phyloP scores from a whole-genome alignment of 768 basidiomycete genomes.

The Sporobolomyces phaffii region DNA sequence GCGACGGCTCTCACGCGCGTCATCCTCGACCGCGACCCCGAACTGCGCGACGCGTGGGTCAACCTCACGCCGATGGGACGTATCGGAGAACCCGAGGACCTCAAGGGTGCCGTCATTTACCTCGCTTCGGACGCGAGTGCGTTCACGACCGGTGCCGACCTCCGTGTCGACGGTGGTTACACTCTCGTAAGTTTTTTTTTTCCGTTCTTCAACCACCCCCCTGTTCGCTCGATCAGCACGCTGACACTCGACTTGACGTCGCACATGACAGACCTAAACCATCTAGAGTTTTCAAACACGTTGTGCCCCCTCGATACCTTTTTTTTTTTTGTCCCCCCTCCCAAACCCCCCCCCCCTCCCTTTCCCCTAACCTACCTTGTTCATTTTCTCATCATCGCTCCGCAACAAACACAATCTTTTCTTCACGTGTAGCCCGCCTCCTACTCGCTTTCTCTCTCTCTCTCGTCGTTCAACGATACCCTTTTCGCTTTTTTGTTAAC shows the following conservation, averaged over 20 bases:
- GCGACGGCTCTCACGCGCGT: slow-evolving; percentile 62
- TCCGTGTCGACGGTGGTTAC: slow-evolving; percentile 86
- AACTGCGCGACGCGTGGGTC: slow-evolving; percentile 75
- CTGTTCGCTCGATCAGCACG: background rate
- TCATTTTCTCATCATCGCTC: too few species aligned
- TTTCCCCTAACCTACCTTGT: too few species aligned
- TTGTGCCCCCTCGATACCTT: too few species aligned
- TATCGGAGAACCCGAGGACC: slow-evolving; percentile 87
- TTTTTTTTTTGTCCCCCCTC: too few species aligned
- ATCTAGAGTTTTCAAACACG: too few species aligned
- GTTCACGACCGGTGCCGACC: slow-evolving; percentile 81
- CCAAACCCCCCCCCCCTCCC: too few species aligned
- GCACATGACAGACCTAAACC: background rate
- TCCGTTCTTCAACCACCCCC: background rate
- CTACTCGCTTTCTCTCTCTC: too few species aligned
- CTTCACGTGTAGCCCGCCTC: too few species aligned
- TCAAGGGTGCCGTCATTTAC: slow-evolving; percentile 80
- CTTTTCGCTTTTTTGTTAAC: too few species aligned
- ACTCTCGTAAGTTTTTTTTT: slow-evolving; percentile 48
- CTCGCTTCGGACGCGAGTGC: slow-evolving; percentile 81
- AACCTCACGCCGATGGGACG: slow-evolving; percentile 77
- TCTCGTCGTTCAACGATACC: too few species aligned
- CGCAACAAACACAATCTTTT: too few species aligned
- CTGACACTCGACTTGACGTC: too few species aligned
- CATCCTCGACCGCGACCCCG: slow-evolving; percentile 66